Base-by-base conservation (phyloP, 345 rosid genomes). In the Camelina hispida region DNA sequence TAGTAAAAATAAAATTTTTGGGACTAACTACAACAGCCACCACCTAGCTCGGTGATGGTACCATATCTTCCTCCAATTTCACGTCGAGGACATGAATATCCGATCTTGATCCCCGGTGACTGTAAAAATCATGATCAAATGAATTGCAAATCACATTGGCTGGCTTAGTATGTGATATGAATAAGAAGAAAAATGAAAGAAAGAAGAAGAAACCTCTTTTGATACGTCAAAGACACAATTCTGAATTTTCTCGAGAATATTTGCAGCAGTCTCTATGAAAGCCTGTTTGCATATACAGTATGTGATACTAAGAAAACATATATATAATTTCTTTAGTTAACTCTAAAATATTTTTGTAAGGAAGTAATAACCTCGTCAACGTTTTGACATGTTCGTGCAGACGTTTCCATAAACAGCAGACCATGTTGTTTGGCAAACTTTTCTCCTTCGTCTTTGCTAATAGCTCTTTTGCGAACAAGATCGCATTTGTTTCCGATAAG, bases 401-500 rank as follows among this genome's bases (percentile, higher is more conserved):
- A 93, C 52, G 97, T 93, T 83, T 93, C 98, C 85, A 91, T 62
- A 79, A 93, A 93, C 43, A 91, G 35, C 22, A 93, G 91, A 4
- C 96, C 93, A 50, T 93, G 85, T 82, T 93, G 89, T 82, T 85
- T 88, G 25, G 98, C 96, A 82, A 93, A 93, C 80, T 87, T 93
- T 78, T 89, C 95, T 14, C 98, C 98, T 83, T 94, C 98, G 79
- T 94, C 98, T 79, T 85, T 89, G 88, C 88, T 88, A 60, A 93
- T 93, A 75, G 97, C 97, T 79, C 98, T 89, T 50, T 88, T 78
- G 61, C 85, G 87, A 57, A 90, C 80, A 75, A 91, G 98, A 84
- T 93, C 98, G 60, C 84, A 83, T 82, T 93, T 93, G 84, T 93
- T 89, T 22, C 98, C 98, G 4, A 93, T 72, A 18, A 93, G 89